These are phyloP conservation scores for Candida orba DNA, from an alignment of 805 yeast genomes.

Conservation along the genomic window DNA sequence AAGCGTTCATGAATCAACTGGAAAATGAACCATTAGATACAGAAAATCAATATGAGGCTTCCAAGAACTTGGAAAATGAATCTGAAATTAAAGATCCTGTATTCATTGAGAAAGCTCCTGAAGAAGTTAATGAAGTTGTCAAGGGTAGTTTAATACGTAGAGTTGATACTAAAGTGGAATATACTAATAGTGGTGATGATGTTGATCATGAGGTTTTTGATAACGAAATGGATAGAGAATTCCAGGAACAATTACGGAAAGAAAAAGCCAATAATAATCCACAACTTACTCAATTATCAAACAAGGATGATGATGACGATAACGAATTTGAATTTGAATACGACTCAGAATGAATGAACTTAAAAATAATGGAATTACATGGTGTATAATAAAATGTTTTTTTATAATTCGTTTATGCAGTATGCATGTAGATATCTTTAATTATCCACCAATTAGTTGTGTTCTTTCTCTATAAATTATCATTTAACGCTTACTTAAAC, in stretches of 20 bases:
- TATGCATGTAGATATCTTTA: too few relatives aligned
- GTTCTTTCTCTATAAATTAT: not conserved
- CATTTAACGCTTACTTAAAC: conserved; percentile 20
- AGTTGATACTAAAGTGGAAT: too few relatives aligned
- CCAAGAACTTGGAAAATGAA: not conserved
- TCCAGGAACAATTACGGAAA: conserved; percentile 3
- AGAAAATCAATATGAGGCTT: not conserved
- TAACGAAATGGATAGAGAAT: conserved; percentile 5
- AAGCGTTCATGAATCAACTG: conserved; percentile 17
- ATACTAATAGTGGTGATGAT: not conserved
- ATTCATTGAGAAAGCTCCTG: not conserved
- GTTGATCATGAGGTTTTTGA: not conserved
- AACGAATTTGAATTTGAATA: conserved; percentile 33
- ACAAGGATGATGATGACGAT: conserved; percentile 23
- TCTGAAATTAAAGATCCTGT: not conserved
- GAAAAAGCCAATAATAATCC: not conserved
- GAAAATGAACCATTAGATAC: conserved; percentile 5
- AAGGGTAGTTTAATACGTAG: not conserved
- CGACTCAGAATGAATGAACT: conserved; percentile 26
- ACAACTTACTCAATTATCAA: conserved; percentile 14
- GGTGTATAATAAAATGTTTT: not conserved
- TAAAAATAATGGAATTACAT: not conserved
- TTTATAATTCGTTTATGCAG: not conserved
- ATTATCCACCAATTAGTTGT: too few relatives aligned
- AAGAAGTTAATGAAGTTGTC: not conserved